A percentile compares a stretch with the other conserved stretches of the same genome.
These are phyloP conservation scores for Mucor indicus DNA, from an alignment of 371 early-diverging fungal genomes.

Conservation along the genomic window DNA sequence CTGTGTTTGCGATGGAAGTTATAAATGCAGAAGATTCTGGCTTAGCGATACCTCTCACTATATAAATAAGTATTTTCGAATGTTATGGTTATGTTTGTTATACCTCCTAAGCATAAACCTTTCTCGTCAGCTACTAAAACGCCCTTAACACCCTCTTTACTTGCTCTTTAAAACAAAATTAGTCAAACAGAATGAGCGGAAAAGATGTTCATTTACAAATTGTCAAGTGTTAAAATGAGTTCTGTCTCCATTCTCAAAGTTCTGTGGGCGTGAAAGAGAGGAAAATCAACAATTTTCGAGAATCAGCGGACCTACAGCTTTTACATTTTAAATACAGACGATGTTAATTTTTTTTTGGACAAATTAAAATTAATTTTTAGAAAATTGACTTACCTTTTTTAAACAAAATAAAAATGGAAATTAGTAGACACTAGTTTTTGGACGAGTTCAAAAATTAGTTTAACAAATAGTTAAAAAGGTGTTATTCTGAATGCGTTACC, in stretches of 20 bases:
- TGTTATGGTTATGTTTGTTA: not conserved
- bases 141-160: conserved; percentile 45
- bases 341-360: too few relatives aligned
- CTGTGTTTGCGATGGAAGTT: conserved; percentile 37
- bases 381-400: too few relatives aligned
- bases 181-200: not conserved
- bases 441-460: too few relatives aligned
- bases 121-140: conserved; percentile 44
- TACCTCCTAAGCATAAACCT: conserved; percentile 48
- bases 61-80: not conserved
- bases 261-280: too few relatives aligned
- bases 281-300: too few relatives aligned
- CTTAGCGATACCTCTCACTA: conserved; percentile 43
- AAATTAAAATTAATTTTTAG: too few relatives aligned
- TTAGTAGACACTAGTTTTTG: too few relatives aligned
- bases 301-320: too few relatives aligned
- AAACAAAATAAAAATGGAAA: too few relatives aligned
- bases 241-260: conserved; percentile 24
- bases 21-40: conserved; percentile 38
- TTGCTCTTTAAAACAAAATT: conserved; percentile 20
- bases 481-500: too few relatives aligned
- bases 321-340: too few relatives aligned
- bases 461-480: too few relatives aligned
- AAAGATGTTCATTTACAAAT: conserved; percentile 15
- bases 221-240: conserved; percentile 27